Percentiles rank a stretch among this genome's conserved stretches.
These are phyloP conservation scores for carrot (Daucus carota) DNA, from an alignment of 129 eudicot species.

Conservation along the genomic window DH1_v3.0 NC_030382.2:52648001-52648500, in stretches of 20 bases:
- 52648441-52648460: conserved; percentile 84
- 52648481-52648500: not conserved
- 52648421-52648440: conserved; percentile 85
- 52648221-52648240: not conserved
- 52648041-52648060: not conserved
- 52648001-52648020: conserved; percentile 33
- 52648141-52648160: not conserved
- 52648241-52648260: not conserved
- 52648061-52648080: not conserved
- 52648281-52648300: not conserved
- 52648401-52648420: conserved; percentile 81
- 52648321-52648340: not conserved
- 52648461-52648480: conserved; percentile 27
- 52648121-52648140: not conserved
- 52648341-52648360: not conserved
- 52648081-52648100: not conserved
- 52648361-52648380: conserved; percentile 32
- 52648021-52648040: conserved; percentile 2
- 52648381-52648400: conserved; percentile 70
- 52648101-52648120: not conserved
- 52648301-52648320: not conserved
- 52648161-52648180: not conserved
- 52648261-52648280: not conserved
- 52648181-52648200: not conserved
- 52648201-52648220: not conserved